These are phyloP conservation scores for Vaccinium myrtillus DNA, from an alignment of 148 eudicot species.

Conservation along the genomic window DNA sequence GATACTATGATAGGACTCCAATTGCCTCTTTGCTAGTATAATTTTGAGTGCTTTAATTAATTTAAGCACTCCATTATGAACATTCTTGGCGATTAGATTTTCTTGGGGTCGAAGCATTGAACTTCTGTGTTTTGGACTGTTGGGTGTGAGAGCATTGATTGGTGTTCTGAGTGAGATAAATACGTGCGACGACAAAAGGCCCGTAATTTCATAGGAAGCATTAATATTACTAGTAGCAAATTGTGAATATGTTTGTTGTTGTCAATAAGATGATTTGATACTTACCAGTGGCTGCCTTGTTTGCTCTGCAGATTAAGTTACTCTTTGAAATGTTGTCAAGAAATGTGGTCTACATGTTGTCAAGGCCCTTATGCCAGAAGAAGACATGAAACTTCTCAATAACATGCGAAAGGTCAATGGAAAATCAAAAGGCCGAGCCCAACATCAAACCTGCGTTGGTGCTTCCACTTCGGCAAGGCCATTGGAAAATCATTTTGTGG, in stretches of 20 bases:
- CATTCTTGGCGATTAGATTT: background rate
- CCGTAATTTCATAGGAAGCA: background rate
- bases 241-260: background rate
- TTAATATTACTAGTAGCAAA: background rate
- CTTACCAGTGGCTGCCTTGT: too few relatives aligned
- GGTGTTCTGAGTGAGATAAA: slow-evolving; percentile 2
- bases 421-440: too few relatives aligned
- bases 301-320: too few relatives aligned
- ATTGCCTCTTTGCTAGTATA: background rate
- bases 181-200: background rate
- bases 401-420: too few relatives aligned
- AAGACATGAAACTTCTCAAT: too few relatives aligned
- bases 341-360: too few relatives aligned
- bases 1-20: background rate
- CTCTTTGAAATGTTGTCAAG: too few relatives aligned
- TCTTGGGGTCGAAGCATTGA: background rate
- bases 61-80: background rate
- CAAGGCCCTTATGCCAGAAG: too few relatives aligned
- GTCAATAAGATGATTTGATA: background rate
- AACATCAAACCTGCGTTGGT: too few relatives aligned
- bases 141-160: background rate
- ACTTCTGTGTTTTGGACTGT: background rate
- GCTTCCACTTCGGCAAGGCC: too few relatives aligned
- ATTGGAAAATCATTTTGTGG: too few relatives aligned
- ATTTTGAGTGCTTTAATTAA: background rate